These are phyloP conservation scores for Candida sonorensis DNA, from an alignment of 805 yeast genomes.

Conservation along the genomic window DNA sequence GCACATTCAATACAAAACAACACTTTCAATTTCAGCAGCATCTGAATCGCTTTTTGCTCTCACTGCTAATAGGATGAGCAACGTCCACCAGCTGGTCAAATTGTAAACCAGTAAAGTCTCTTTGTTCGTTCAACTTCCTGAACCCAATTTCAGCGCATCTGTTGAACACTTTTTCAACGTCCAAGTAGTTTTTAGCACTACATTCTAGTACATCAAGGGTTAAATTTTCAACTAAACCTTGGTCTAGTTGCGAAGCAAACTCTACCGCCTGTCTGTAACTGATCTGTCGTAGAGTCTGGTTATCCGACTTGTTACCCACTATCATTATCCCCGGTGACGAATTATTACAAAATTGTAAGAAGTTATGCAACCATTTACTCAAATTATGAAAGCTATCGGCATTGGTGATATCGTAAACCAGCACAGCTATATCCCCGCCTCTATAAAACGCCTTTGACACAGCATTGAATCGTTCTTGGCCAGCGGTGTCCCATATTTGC, in stretches of 20 bases:
- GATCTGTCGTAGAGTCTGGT: constrained; percentile 20
- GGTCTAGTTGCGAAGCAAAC: constrained; percentile 16
- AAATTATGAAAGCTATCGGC: constrained; percentile 43
- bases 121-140: constrained; percentile 9
- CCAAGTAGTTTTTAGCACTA: constrained; percentile 20
- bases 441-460: constrained; percentile 50
- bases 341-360: constrained; percentile 41
- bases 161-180: constrained; percentile 21
- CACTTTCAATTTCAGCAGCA: too few species aligned
- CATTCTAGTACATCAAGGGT: constrained; percentile 23
- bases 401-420: constrained; percentile 48
- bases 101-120: constrained; percentile 13
- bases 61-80: constrained; percentile 3
- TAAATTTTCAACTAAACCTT: constrained; percentile 19
- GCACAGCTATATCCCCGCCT: constrained; percentile 49
- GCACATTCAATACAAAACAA: too few species aligned
- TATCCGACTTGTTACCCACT: constrained; percentile 49
- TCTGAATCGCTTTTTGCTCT: not conserved
- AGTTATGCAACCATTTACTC: constrained; percentile 38
- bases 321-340: constrained; percentile 40
- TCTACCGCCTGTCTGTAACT: constrained; percentile 27
- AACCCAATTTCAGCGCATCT: constrained; percentile 23
- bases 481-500: constrained; percentile 90
- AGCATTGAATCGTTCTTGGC: constrained; percentile 83
- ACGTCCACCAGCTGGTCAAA: constrained; percentile 23